Conservation (phyloP, 306 rosid genomes). For the Mimosa pudica region DNA sequence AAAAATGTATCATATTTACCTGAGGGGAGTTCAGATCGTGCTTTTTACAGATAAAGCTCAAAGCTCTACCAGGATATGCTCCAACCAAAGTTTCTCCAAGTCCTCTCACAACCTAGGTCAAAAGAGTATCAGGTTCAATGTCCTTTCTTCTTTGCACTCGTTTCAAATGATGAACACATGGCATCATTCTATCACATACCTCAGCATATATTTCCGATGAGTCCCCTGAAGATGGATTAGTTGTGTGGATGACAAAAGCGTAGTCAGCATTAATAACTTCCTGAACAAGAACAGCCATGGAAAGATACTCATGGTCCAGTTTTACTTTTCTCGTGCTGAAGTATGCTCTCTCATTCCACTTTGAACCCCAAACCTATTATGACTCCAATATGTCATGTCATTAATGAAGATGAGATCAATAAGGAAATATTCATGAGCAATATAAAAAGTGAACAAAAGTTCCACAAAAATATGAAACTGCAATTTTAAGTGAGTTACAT, state of each 20-base stretch:
- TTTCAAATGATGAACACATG: neutral
- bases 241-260: slow-evolving; percentile 97
- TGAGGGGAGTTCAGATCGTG: slow-evolving; percentile 75
- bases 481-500: slow-evolving; percentile 25
- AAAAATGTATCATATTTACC: slow-evolving; percentile 42
- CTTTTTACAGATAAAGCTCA: slow-evolving; percentile 91
- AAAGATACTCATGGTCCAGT: slow-evolving; percentile 83
- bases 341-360: slow-evolving; percentile 99
- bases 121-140: slow-evolving; percentile 30
- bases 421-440: slow-evolving; percentile 18
- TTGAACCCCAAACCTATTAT: slow-evolving; percentile 95
- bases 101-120: slow-evolving; percentile 86
- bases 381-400: slow-evolving; percentile 36
- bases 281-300: slow-evolving; percentile 99
- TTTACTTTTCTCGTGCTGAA: slow-evolving; percentile 97
- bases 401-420: slow-evolving; percentile 14
- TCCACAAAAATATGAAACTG: neutral
- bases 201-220: slow-evolving; percentile 95
- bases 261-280: slow-evolving; percentile 95
- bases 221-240: slow-evolving; percentile 97
- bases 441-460: slow-evolving; percentile 17
- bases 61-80: slow-evolving; percentile 98
- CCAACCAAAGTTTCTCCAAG: slow-evolving; percentile 99
- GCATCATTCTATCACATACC: slow-evolving; percentile 53
- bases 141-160: slow-evolving; percentile 24